These are phyloP conservation scores for Hemileccinum rubropunctum DNA, from an alignment of 768 basidiomycete species.

Conservation along the genomic window DNA sequence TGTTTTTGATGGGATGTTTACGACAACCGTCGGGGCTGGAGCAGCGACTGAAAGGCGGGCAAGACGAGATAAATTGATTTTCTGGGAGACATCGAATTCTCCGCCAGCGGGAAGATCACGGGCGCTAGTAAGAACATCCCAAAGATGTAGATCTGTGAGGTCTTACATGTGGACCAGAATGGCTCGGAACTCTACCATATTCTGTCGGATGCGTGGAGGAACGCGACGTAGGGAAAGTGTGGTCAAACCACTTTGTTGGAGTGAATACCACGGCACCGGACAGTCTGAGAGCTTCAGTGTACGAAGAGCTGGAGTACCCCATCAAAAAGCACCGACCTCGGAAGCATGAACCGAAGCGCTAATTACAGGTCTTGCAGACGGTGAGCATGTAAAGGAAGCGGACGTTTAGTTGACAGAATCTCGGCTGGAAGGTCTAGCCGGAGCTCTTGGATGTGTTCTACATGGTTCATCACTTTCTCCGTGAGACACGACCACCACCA, in stretches of 20 bases:
- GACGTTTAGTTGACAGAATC: not conserved
- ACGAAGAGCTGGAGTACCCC: too few relatives aligned
- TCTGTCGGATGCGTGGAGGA: constrained; percentile 19
- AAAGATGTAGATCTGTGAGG: constrained; percentile 33
- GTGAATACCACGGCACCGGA: too few relatives aligned
- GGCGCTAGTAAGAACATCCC: constrained; percentile 24
- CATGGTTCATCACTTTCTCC: too few relatives aligned
- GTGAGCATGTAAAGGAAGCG: not conserved
- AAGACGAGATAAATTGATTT: constrained; percentile 1
- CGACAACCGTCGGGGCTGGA: constrained; percentile 3
- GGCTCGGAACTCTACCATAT: constrained; percentile 28
- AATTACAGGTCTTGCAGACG: not conserved
- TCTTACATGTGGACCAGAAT: constrained; percentile 33
- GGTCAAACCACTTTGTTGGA: constrained; percentile 25
- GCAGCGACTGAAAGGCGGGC: constrained; percentile 4
- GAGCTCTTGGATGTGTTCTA: not conserved
- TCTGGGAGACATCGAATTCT: not conserved
- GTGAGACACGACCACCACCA: not conserved
- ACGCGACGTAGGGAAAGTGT: constrained; percentile 32
- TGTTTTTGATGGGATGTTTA: too few relatives aligned
- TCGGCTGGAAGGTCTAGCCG: not conserved
- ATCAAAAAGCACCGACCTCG: too few relatives aligned
- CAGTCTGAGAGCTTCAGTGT: too few relatives aligned
- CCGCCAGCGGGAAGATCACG: not conserved
- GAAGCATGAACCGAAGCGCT: too few relatives aligned